phyloP scores from a whole-genome alignment of 1,284 basidiomycete species.

The Ustilago cynodontis region DNA sequence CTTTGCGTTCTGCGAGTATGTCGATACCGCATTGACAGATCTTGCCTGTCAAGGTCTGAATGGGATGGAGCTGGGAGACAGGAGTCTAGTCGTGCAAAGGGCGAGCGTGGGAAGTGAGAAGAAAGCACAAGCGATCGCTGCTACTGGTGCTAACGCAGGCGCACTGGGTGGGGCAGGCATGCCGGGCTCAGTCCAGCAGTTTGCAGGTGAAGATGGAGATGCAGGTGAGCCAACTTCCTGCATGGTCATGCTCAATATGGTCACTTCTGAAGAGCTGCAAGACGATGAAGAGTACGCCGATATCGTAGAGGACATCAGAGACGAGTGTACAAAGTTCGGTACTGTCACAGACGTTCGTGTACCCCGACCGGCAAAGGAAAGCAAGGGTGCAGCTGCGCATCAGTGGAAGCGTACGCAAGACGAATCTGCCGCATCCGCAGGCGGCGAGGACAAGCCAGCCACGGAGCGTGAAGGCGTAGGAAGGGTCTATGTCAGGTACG shows the following conservation, averaged over 20 bases:
- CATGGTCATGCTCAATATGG: slow-evolving; percentile 99
- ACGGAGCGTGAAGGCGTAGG: slow-evolving; percentile 92
- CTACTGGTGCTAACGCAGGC: slow-evolving; percentile 69
- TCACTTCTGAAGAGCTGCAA: slow-evolving; percentile 89
- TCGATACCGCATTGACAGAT: slow-evolving; percentile 88
- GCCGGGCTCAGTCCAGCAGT: slow-evolving; percentile 63
- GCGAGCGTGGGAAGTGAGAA: slow-evolving; percentile 81
- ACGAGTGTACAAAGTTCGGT: slow-evolving; percentile 75
- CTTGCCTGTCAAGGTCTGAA: slow-evolving; percentile 95
- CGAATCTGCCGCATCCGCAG: slow-evolving; percentile 70
- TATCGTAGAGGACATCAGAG: slow-evolving; percentile 92
- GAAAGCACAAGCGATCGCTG: slow-evolving; percentile 56
- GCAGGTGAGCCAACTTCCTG: slow-evolving; percentile 75
- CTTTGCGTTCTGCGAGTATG: slow-evolving; percentile 99
- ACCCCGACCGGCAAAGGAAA: slow-evolving; percentile 60
- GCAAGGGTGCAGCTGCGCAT: slow-evolving; percentile 62
- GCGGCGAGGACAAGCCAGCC: slow-evolving; percentile 70
- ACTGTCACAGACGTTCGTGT: slow-evolving; percentile 63
- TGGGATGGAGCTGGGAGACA: slow-evolving; percentile 97
- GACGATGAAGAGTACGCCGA: slow-evolving; percentile 94
- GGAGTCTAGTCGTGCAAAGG: slow-evolving; percentile 94
- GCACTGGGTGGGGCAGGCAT: slow-evolving; percentile 60
- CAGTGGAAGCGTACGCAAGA: slow-evolving; percentile 54
- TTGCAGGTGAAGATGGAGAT: slow-evolving; percentile 64
- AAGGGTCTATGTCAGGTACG: slow-evolving; percentile 90